Conservation (phyloP, 441 rosid genomes). For the Codiaeum variegatum region DNA sequence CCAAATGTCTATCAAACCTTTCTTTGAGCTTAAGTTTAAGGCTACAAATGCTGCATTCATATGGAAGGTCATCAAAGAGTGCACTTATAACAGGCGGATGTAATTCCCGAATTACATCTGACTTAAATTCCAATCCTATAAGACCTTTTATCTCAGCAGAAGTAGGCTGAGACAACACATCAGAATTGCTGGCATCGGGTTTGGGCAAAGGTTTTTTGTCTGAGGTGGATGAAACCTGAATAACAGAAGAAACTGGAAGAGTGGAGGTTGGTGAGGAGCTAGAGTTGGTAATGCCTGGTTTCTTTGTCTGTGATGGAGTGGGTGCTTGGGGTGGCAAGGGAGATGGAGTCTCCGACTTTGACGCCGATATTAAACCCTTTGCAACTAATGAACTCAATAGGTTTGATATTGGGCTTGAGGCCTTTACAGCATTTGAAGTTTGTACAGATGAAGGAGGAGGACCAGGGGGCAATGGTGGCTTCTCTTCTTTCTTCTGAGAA, state of each 20-base stretch:
- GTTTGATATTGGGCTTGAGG: slow-evolving; percentile 59
- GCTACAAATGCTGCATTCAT: slow-evolving; percentile 74
- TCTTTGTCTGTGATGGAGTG: slow-evolving; percentile 28
- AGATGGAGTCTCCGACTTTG: slow-evolving; percentile 52
- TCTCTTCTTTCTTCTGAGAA: slow-evolving; percentile 42
- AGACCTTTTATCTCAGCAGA: slow-evolving; percentile 37
- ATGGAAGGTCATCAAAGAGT: slow-evolving; percentile 58
- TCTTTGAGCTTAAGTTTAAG: slow-evolving; percentile 64
- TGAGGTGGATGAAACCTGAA: slow-evolving; percentile 24
- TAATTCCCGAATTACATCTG: slow-evolving; percentile 70
- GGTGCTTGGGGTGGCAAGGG: slow-evolving; percentile 29
- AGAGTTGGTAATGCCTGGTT: slow-evolving; percentile 3
- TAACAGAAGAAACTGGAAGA: slow-evolving; percentile 29
- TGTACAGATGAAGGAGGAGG: slow-evolving; percentile 39
- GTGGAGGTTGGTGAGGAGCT: slow-evolving; percentile 8
- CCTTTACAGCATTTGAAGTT: slow-evolving; percentile 36
- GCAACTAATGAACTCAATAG: slow-evolving; percentile 87
- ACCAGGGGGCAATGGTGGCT: slow-evolving; percentile 39
- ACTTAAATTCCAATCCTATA: slow-evolving; percentile 74
- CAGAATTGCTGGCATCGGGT: slow-evolving; percentile 34
- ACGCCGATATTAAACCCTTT: slow-evolving; percentile 86
- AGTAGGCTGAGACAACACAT: slow-evolving; percentile 25
- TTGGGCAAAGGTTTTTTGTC: slow-evolving; percentile 32
- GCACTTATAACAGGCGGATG: slow-evolving; percentile 67
- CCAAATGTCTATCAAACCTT: slow-evolving; percentile 64